A percentile compares a stretch with the other conserved stretches of the same genome.
Conservation (phyloP, 148 eudicot genomes). For the Polygonum aviculare region DNA sequence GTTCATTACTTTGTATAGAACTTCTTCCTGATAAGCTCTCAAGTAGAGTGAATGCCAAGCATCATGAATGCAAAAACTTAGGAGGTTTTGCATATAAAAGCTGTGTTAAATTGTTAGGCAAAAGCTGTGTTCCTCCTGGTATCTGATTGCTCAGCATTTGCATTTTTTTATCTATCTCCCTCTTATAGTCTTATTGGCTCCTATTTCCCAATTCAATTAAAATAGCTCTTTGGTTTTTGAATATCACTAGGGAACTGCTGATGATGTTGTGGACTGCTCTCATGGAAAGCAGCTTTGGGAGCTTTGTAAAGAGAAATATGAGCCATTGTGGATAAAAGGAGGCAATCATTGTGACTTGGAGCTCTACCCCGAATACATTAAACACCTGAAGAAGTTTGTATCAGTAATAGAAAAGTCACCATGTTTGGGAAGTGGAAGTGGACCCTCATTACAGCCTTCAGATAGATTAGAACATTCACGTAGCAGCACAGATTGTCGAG, state of each 20-base stretch:
- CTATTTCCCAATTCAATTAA: background rate
- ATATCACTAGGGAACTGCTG: slow-evolving; percentile 61
- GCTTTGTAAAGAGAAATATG: slow-evolving; percentile 70
- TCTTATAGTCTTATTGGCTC: background rate
- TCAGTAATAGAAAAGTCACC: slow-evolving; percentile 58
- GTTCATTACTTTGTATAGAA: background rate
- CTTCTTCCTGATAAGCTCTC: background rate
- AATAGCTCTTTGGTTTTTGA: background rate
- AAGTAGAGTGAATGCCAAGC: background rate
- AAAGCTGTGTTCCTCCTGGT: background rate
- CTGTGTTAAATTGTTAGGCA: background rate
- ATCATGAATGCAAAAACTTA: too few species aligned
- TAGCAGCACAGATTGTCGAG: slow-evolving; percentile 58
- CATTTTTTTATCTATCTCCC: background rate
- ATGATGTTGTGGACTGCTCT: slow-evolving; percentile 78
- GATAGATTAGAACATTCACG: slow-evolving; percentile 52
- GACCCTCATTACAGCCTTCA: slow-evolving; percentile 17
- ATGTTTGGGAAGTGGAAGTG: slow-evolving; percentile 29
- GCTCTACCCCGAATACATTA: slow-evolving; percentile 74
- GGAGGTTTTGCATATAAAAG: background rate
- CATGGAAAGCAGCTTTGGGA: slow-evolving; percentile 90
- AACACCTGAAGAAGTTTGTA: slow-evolving; percentile 71
- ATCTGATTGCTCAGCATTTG: background rate
- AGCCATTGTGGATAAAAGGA: slow-evolving; percentile 77
- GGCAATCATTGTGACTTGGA: slow-evolving; percentile 90